phyloP scores from a whole-genome alignment of 345 rosid genomes.

The Eutrema japonicum region DNA sequence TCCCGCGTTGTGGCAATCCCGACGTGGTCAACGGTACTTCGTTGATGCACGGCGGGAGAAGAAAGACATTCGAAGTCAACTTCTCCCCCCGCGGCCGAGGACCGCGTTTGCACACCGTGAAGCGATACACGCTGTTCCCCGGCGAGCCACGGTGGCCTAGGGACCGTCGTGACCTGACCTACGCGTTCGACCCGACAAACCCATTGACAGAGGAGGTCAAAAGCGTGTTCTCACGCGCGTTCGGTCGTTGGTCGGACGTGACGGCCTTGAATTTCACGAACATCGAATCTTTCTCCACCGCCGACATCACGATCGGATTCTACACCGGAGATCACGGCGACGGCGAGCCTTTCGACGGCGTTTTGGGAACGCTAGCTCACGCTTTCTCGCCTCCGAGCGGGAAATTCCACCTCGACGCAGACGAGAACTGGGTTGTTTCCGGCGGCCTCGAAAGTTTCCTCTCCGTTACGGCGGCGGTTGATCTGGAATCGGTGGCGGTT shows the following conservation, averaged over 20 bases:
- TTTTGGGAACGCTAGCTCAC: conserved; percentile 84
- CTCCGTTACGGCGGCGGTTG: conserved; percentile 56
- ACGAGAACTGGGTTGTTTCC: conserved; percentile 72
- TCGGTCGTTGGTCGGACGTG: conserved; percentile 70
- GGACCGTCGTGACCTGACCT: conserved; percentile 55
- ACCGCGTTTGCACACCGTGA: conserved; percentile 55
- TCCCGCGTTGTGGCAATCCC: conserved; percentile 87
- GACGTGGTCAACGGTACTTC: conserved; percentile 86
- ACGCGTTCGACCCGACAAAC: conserved; percentile 62
- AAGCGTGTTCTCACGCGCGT: conserved; percentile 72
- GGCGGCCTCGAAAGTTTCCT: conserved; percentile 50
- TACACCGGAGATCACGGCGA: conserved; percentile 84
- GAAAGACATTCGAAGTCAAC: conserved; percentile 41
- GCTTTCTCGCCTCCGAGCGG: conserved; percentile 93
- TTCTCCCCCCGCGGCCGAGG: conserved; percentile 33
- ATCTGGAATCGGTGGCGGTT: conserved; percentile 87
- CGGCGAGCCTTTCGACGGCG: conserved; percentile 93
- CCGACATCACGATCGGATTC: conserved; percentile 79
- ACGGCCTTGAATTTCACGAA: conserved; percentile 67
- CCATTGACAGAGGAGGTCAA: conserved; percentile 53
- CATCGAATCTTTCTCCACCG: conserved; percentile 34
- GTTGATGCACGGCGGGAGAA: conserved; percentile 63
- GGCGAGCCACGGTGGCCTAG: conserved; percentile 77
- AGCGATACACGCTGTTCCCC: conserved; percentile 70
- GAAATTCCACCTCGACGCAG: conserved; percentile 70